These are phyloP conservation scores for Cladosporium sp. DNA, from an alignment of 2,329 filamentous ascomycete species.

Conservation along the genomic window DNA sequence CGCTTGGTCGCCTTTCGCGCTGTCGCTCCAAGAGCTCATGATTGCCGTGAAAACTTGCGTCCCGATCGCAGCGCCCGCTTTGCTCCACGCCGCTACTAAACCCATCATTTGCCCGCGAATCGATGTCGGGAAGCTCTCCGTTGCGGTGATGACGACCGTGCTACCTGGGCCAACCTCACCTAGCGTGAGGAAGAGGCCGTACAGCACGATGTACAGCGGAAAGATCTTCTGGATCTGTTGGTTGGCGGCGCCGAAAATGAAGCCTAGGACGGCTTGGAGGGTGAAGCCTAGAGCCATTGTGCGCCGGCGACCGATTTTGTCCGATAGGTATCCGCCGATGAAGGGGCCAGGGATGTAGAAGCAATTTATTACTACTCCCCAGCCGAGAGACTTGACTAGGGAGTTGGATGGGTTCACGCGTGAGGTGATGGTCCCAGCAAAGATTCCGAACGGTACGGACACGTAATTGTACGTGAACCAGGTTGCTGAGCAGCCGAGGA, in stretches of 20 bases:
- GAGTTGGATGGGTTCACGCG: conserved; percentile 55
- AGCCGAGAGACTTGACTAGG: conserved; percentile 67
- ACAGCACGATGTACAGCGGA: conserved; percentile 62
- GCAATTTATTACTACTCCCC: conserved; percentile 79
- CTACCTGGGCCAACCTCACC: conserved; percentile 65
- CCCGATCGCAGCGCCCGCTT: conserved; percentile 71
- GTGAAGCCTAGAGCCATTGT: conserved; percentile 65
- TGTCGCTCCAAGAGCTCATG: conserved; percentile 50
- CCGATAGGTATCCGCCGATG: conserved; percentile 67
- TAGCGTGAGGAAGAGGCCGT: conserved; percentile 67
- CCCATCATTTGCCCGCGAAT: conserved; percentile 68
- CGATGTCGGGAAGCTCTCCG: conserved; percentile 81
- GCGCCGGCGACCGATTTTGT: conserved; percentile 69
- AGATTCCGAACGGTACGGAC: conserved; percentile 76
- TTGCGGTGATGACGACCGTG: conserved; percentile 68
- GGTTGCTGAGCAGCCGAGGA: conserved; percentile 63
- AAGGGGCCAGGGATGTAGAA: conserved; percentile 82
- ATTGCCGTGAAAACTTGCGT: conserved; percentile 68
- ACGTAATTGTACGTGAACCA: conserved; percentile 77
- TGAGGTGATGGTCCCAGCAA: conserved; percentile 66
- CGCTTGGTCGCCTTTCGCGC: conserved; percentile 61
- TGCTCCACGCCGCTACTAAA: conserved; percentile 63
- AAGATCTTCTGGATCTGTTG: conserved; percentile 28
- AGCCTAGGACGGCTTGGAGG: conserved; percentile 69
- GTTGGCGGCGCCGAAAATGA: conserved; percentile 69